Evolutionary conservation across 352 stramenopile species (phyloP).

Genomic region (Globisporangium ultimum): DNA sequence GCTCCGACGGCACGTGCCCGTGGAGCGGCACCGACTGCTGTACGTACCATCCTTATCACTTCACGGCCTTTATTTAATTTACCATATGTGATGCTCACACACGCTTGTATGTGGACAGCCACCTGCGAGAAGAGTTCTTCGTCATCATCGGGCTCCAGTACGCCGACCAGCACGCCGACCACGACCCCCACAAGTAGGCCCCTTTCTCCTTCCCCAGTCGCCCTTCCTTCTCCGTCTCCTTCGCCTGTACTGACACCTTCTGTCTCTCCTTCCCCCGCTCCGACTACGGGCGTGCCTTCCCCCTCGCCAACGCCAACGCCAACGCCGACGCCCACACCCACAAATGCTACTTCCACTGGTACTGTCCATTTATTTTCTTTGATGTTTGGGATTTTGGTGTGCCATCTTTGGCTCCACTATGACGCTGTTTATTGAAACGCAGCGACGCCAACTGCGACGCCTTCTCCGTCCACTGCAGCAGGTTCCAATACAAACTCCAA

Average conservation of each 20-base stretch:
- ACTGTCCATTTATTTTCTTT: slow-evolving; percentile 9
- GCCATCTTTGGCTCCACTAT: not conserved
- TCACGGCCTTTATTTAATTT: not conserved
- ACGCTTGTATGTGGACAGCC: not conserved
- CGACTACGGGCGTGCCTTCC: slow-evolving; percentile 6
- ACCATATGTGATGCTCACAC: too few species aligned
- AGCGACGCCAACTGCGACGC: slow-evolving; percentile 10
- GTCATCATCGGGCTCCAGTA: not conserved
- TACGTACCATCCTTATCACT: slow-evolving; percentile 3
- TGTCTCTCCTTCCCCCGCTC: not conserved
- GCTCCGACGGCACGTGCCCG: slow-evolving; percentile 1
- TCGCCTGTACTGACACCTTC: slow-evolving; percentile 6
- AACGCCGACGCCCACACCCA: slow-evolving; percentile 6
- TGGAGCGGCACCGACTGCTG: slow-evolving; percentile 11
- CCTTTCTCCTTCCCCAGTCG: not conserved
- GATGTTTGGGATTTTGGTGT: not conserved
- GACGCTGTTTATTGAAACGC: not conserved
- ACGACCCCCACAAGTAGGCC: slow-evolving; percentile 11
- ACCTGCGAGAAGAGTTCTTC: slow-evolving; percentile 5
- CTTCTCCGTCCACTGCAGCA: slow-evolving; percentile 11
- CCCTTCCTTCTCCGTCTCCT: not conserved
- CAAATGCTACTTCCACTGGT: slow-evolving; percentile 5
- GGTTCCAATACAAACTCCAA: not conserved
- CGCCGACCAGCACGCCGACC: not conserved
- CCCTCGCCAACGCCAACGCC: slow-evolving; percentile 5